Percentiles rank a stretch among this genome's conserved stretches.
Evolutionary conservation across 176 grass and related monocot genomes (phyloP).

Genomic region (Avena atlantica): DNA sequence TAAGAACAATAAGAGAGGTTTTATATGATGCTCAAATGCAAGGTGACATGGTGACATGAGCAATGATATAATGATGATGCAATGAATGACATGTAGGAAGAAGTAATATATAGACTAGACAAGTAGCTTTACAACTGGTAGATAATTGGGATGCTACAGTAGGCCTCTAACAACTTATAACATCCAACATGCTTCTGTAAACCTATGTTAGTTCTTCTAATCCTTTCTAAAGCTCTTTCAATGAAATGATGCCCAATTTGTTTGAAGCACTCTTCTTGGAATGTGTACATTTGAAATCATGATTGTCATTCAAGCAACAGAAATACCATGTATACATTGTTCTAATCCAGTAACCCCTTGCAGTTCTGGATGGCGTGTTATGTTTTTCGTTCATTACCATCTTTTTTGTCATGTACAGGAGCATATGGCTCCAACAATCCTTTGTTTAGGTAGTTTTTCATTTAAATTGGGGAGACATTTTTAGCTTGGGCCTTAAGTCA

Average conservation of each 20-base stretch:
- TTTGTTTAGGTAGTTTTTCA: too few species aligned
- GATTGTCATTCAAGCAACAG: slow-evolving; percentile 19
- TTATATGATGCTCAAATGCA: too few species aligned
- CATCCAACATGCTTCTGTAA: slow-evolving; percentile 50
- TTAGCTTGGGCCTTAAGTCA: too few species aligned
- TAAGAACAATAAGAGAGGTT: too few species aligned
- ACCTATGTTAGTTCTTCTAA: slow-evolving; percentile 62
- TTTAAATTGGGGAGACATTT: too few species aligned
- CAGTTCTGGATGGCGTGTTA: not conserved
- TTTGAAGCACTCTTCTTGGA: slow-evolving; percentile 3
- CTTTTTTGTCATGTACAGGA: not conserved
- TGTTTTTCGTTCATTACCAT: not conserved
- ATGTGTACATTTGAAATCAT: slow-evolving; percentile 8
- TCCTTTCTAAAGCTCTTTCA: slow-evolving; percentile 27
- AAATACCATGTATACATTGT: not conserved
- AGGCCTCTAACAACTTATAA: slow-evolving; percentile 40
- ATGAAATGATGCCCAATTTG: not conserved
- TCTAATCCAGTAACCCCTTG: not conserved
- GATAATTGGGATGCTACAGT: not conserved
- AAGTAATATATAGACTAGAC: too few species aligned
- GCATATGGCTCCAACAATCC: too few species aligned
- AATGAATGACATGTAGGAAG: too few species aligned
- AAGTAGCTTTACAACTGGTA: too few species aligned
- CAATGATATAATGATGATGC: too few species aligned
- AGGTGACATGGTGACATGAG: too few species aligned